Evolutionary conservation across 345 rosid species (phyloP).

Genomic region (Heritiera littoralis): DNA sequence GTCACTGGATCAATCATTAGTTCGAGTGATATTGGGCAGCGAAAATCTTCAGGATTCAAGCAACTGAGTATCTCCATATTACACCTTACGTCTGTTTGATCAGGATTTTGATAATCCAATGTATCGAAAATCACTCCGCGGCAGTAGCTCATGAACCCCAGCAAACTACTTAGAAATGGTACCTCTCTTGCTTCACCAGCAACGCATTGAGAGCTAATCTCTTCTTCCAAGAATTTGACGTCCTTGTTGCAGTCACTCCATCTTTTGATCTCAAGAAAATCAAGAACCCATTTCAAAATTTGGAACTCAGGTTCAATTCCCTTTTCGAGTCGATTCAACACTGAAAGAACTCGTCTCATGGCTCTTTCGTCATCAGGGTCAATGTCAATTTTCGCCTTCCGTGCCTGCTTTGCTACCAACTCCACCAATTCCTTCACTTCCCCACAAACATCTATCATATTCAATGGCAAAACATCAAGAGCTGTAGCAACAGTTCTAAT

Average conservation of each 20-base stretch:
- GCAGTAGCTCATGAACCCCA: slow-evolving; percentile 66
- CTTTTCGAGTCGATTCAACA: slow-evolving; percentile 49
- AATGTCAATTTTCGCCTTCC: slow-evolving; percentile 41
- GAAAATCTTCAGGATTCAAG: slow-evolving; percentile 72
- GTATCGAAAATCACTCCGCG: slow-evolving; percentile 61
- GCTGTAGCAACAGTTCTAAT: slow-evolving; percentile 54
- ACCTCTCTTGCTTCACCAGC: slow-evolving; percentile 44
- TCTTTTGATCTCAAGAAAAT: slow-evolving; percentile 50
- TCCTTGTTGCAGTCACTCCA: slow-evolving; percentile 71
- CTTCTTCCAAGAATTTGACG: slow-evolving; percentile 59
- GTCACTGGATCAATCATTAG: slow-evolving; percentile 87
- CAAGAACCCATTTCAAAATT: slow-evolving; percentile 44
- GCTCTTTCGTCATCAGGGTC: slow-evolving; percentile 55
- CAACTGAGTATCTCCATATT: slow-evolving; percentile 46
- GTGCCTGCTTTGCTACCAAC: slow-evolving; percentile 62
- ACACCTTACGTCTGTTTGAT: slow-evolving; percentile 30
- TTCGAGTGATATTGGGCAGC: slow-evolving; percentile 87
- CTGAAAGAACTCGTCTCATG: slow-evolving; percentile 32
- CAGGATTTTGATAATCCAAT: slow-evolving; percentile 29
- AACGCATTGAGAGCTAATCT: slow-evolving; percentile 37
- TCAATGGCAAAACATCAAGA: slow-evolving; percentile 54
- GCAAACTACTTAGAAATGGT: slow-evolving; percentile 54
- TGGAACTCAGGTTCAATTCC: slow-evolving; percentile 52
- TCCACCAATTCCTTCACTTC: slow-evolving; percentile 77
- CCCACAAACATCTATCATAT: slow-evolving; percentile 43